Evolutionary conservation across 257 asterid species (phyloP).

Genomic region (Phtheirospermum japonicum): DNA sequence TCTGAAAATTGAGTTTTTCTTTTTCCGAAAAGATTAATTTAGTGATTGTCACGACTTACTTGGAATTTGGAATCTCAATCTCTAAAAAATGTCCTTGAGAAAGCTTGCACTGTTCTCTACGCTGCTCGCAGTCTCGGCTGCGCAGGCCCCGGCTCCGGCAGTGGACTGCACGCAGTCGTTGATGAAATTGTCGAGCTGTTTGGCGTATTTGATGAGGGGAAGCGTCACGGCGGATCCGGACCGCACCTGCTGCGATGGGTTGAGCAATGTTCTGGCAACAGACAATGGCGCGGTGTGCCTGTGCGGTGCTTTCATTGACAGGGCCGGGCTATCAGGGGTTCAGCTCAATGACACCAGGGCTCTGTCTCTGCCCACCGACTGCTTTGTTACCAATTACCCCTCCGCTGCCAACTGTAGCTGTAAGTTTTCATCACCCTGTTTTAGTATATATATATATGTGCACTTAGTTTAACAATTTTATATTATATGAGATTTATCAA

Average conservation of each 20-base stretch:
- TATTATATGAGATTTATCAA: no score
- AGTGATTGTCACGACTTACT: no score
- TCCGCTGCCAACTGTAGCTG: conserved; percentile 63
- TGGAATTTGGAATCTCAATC: no score
- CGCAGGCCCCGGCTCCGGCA: conserved; percentile 67
- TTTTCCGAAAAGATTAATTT: no score
- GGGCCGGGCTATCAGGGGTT: conserved; percentile 70
- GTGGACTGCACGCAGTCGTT: conserved; percentile 65
- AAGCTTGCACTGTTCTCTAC: conserved; percentile 3
- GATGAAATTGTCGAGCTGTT: conserved; percentile 61
- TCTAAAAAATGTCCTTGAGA: no score
- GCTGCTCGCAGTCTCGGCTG: conserved; percentile 30
- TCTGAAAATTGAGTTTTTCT: no score
- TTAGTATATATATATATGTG: no score
- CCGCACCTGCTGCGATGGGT: conserved; percentile 67
- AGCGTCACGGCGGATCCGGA: conserved; percentile 60
- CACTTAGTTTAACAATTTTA: no score
- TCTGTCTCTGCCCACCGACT: conserved; percentile 67
- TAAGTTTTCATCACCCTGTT: conserved; percentile 29
- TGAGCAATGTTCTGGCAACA: conserved; percentile 45
- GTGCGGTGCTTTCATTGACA: conserved; percentile 66
- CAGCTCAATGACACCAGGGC: conserved; percentile 68
- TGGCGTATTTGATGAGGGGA: conserved; percentile 57
- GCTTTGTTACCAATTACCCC: conserved; percentile 50
- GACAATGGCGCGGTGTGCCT: conserved; percentile 57